These are phyloP conservation scores for Serendipita sp. DNA, from an alignment of 768 basidiomycete species.

Conservation along the genomic window DNA sequence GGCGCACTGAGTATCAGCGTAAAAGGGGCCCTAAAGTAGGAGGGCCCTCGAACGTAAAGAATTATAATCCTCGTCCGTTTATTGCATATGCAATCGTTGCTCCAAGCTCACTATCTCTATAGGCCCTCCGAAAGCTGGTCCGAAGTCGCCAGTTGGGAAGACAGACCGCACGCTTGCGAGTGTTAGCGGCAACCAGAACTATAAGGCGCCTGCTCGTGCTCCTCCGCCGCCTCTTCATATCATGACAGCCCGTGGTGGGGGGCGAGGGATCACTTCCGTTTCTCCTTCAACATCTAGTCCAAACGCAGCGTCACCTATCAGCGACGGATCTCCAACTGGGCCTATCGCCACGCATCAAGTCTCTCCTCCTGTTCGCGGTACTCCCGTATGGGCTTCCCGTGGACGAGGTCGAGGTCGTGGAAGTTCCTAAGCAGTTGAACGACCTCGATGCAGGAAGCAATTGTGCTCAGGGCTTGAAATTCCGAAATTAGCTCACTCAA, in stretches of 20 bases:
- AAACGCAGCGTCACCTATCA: neutral
- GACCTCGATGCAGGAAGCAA: too few species aligned
- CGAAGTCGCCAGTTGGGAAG: too few species aligned
- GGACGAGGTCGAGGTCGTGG: conserved; percentile 1
- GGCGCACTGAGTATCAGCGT: neutral
- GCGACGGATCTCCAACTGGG: neutral
- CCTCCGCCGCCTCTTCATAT: neutral
- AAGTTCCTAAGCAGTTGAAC: too few species aligned
- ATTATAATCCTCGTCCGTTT: neutral
- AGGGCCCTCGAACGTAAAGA: conserved; percentile 5
- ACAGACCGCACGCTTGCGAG: too few species aligned
- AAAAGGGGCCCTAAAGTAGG: neutral
- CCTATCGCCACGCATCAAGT: neutral
- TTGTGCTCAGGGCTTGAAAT: too few species aligned
- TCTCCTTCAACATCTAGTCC: neutral
- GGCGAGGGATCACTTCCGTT: neutral
- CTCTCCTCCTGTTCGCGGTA: neutral
- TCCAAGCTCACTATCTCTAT: too few species aligned
- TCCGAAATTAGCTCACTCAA: too few species aligned
- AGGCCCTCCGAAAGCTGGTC: too few species aligned
- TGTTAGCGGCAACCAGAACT: too few species aligned
- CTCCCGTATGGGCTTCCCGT: neutral
- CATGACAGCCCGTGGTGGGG: neutral
- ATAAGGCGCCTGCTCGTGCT: neutral
- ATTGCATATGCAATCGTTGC: too few species aligned